Conservation (phyloP, 1,284 basidiomycete species). For the Volvariella volvacea region DNA sequence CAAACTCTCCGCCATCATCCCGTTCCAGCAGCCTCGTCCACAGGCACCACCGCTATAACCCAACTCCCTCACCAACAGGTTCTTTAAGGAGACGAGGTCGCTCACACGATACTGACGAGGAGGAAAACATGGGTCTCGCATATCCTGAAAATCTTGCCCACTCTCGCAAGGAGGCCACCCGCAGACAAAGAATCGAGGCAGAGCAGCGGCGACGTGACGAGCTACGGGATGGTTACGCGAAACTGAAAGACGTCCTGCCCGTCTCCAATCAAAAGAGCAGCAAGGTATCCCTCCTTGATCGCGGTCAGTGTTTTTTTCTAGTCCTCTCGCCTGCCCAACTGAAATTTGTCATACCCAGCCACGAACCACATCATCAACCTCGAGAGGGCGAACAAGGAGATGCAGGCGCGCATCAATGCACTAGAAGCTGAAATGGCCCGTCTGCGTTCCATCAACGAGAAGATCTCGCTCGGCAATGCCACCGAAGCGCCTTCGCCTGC, state of each 20-base stretch:
- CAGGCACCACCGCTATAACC: constrained; percentile 63
- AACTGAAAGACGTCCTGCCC: constrained; percentile 80
- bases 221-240: constrained; percentile 80
- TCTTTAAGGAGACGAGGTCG: constrained; percentile 61
- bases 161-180: constrained; percentile 76
- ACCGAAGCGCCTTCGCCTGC: constrained; percentile 49
- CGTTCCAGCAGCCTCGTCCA: constrained; percentile 69
- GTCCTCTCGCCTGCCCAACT: constrained; percentile 7
- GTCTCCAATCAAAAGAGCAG: constrained; percentile 83
- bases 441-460: constrained; percentile 69
- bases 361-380: constrained; percentile 68
- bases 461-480: constrained; percentile 58
- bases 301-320: constrained; percentile 47
- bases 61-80: constrained; percentile 70
- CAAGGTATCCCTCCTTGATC: constrained; percentile 82
- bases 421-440: constrained; percentile 63
- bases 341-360: constrained; percentile 32
- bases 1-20: constrained; percentile 68
- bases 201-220: constrained; percentile 82
- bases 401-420: constrained; percentile 55
- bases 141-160: constrained; percentile 64
- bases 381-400: constrained; percentile 62
- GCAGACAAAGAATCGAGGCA: constrained; percentile 78
- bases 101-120: constrained; percentile 74
- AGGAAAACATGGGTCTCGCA: constrained; percentile 63